Evolutionary conservation across 2,329 filamentous ascomycete species (phyloP), one percentile per base, ranked within the genome.

Genomic region (Monilinia fructigena): DNA sequence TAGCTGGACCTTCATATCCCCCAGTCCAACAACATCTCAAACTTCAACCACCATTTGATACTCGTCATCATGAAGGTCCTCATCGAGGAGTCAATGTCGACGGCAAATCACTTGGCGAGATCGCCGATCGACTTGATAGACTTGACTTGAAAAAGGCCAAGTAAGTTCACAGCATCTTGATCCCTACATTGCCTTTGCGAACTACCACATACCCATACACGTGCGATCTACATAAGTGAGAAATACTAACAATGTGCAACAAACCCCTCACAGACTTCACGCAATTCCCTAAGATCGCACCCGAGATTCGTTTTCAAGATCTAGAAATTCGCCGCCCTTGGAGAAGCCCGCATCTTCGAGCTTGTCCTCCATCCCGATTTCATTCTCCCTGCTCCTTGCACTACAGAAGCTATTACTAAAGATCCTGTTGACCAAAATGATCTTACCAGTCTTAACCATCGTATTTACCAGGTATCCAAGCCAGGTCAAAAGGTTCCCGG

Each of bases 351-450:
- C 3, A 31, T 64, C 2, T 28, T 56, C 1, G 53, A 64, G 28
- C 18, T 64, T 1, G 18, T 52, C 3, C 2, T 56, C 12, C 14
- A 42, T 18, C n/a, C 54, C 0, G 35, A 56, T 0, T 56, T 56
- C 0, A 31, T 14, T 3, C 8, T 11, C 7, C 35, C 12, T 1
- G 0, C 0, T 23, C 20, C 5, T 35, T 3, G 31, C 31, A 35
- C 31, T 5, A 3, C 31, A 35, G 31, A 35, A 35, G 7, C 31
- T 8, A 8, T 35, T 35, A 5, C 31, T 35, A 5, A 35, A 35
- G 7, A 35, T 7, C 5, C 7, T 1, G 7, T 35, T 8, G 6
- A 40, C 3, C 20, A 35, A 38, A 40, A 18, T n/a, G 60, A 28
- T 10, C 14, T n/a, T 5, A 55, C 8, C n/a, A 0, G 4, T 6